Percentiles rank a stretch among this genome's conserved stretches.
Evolutionary conservation across 495 filamentous ascomycete species (phyloP).

Genomic region (Darksidea phi): DNA sequence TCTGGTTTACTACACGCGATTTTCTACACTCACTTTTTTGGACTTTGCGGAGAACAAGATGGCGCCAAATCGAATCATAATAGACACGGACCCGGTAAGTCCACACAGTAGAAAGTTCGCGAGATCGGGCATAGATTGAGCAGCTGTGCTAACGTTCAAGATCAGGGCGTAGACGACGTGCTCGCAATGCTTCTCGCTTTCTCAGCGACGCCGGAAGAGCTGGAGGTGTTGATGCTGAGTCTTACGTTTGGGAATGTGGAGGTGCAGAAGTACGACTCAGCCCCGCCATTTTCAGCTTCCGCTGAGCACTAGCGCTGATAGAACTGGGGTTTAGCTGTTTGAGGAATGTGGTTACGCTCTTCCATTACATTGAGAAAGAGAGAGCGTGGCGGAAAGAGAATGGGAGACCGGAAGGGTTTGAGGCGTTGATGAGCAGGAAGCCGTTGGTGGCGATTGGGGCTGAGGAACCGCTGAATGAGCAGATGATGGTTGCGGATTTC

Average conservation of each 20-base stretch:
- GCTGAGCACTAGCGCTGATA: no score
- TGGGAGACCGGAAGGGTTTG: slow-evolving; percentile 65
- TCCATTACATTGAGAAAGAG: slow-evolving; percentile 90
- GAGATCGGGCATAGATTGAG: no score
- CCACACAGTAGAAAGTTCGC: not conserved
- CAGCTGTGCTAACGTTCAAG: not conserved
- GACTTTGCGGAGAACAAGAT: no score
- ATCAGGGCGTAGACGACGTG: slow-evolving; percentile 85
- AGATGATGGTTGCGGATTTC: slow-evolving; percentile 80
- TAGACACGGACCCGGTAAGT: slow-evolving; percentile 79
- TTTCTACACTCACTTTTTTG: no score
- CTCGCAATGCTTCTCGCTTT: slow-evolving; percentile 83
- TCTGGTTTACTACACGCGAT: no score
- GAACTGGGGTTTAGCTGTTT: slow-evolving; percentile 61
- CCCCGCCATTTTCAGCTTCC: no score
- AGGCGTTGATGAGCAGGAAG: slow-evolving; percentile 62
- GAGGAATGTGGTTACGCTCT: slow-evolving; percentile 85
- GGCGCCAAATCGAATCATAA: slow-evolving; percentile 72
- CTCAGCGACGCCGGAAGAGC: slow-evolving; percentile 75
- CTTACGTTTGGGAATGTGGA: slow-evolving; percentile 91
- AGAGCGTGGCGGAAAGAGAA: slow-evolving; percentile 73
- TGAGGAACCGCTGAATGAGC: slow-evolving; percentile 78
- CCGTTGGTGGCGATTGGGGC: slow-evolving; percentile 82
- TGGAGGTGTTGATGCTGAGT: slow-evolving; percentile 85
- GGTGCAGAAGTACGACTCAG: slow-evolving; percentile 60